Evolutionary conservation across 2,329 filamentous ascomycete genomes (phyloP).

Genomic region (Cladophialophora yegresii): DNA sequence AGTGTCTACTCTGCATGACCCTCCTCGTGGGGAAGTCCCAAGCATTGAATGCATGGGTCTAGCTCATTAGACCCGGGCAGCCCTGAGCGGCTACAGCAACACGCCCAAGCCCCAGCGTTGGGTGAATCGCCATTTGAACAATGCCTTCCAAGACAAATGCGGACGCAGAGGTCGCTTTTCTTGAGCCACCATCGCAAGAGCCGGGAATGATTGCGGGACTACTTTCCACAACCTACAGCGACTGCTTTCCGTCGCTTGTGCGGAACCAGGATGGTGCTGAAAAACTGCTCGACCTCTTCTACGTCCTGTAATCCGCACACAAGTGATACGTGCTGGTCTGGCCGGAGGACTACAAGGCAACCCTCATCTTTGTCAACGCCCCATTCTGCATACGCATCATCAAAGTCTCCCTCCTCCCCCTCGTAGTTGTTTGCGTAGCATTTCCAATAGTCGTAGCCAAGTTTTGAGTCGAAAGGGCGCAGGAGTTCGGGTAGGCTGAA

Average conservation of each 20-base stretch:
- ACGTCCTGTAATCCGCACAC: slow-evolving; percentile 18
- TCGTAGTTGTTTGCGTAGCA: not conserved
- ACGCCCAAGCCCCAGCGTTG: too few relatives aligned
- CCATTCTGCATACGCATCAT: slow-evolving; percentile 54
- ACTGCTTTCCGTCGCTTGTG: not conserved
- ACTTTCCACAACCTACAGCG: not conserved
- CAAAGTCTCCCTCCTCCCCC: slow-evolving; percentile 31
- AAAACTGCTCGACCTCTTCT: slow-evolving; percentile 28
- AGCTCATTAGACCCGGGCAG: too few relatives aligned
- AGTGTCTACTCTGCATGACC: not conserved
- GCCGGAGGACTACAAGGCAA: slow-evolving; percentile 62
- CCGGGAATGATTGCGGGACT: not conserved
- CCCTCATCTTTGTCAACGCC: slow-evolving; percentile 60
- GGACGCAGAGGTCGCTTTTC: not conserved
- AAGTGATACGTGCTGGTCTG: slow-evolving; percentile 64
- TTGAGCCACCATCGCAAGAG: not conserved
- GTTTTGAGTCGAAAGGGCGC: not conserved
- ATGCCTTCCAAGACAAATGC: too few relatives aligned
- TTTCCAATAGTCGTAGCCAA: not conserved
- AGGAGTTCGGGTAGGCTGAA: not conserved
- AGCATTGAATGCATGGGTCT: not conserved
- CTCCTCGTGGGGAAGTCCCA: not conserved
- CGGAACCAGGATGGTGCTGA: not conserved
- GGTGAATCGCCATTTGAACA: too few relatives aligned
- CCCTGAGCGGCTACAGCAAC: too few relatives aligned